Evolutionary conservation across 1,284 basidiomycete species (phyloP).

Genomic region (Termitomyces sp.): DNA sequence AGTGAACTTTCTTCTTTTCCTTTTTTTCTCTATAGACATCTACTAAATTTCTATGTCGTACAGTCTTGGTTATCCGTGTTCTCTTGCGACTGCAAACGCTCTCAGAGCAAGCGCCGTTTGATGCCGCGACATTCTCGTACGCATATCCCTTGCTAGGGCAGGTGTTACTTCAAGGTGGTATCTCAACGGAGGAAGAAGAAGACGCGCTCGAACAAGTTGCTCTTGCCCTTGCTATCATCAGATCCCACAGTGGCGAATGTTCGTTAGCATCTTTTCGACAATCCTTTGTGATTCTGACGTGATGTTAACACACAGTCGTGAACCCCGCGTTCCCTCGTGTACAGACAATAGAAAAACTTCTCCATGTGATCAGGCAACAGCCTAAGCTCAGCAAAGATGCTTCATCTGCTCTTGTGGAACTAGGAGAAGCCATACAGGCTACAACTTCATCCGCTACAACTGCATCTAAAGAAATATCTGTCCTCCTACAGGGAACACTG

Average conservation of each 20-base stretch:
- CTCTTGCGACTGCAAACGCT: constrained; percentile 83
- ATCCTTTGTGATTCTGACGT: neutral
- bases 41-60: constrained; percentile 1
- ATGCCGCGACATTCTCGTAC: constrained; percentile 83
- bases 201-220: constrained; percentile 85
- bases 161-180: constrained; percentile 68
- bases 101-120: constrained; percentile 80
- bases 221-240: constrained; percentile 80
- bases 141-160: constrained; percentile 73
- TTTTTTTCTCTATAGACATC: no score
- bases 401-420: constrained; percentile 76
- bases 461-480: constrained; percentile 56
- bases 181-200: constrained; percentile 70
- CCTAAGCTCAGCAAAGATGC: constrained; percentile 85
- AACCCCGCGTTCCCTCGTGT: constrained; percentile 70
- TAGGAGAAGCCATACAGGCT: constrained; percentile 78
- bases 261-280: constrained; percentile 24
- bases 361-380: constrained; percentile 75
- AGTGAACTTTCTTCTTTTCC: constrained; percentile 21
- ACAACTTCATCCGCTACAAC: constrained; percentile 62
- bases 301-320: constrained; percentile 42
- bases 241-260: constrained; percentile 86
- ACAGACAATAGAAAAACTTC: constrained; percentile 65
- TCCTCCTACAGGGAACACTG: constrained; percentile 73
- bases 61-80: constrained; percentile 79